Evolutionary conservation across 192 early-diverging fungal species (phyloP).

Genomic region (Podila horticola): DNA sequence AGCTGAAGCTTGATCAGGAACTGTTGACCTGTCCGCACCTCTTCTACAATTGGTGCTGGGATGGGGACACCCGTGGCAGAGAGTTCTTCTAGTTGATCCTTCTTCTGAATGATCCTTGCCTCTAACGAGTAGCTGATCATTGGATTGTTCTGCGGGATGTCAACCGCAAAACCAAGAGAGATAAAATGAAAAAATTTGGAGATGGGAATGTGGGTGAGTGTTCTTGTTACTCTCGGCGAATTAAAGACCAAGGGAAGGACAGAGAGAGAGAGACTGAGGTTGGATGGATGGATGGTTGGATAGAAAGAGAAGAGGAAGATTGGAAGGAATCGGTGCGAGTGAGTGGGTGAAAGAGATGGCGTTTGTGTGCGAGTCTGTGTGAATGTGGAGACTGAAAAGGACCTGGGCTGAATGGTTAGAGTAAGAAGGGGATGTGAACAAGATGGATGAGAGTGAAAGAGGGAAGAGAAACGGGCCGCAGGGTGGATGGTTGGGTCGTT

Average conservation of each 20-base stretch:
- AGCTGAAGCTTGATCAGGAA: constrained; percentile 49
- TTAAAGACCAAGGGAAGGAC: too few relatives aligned
- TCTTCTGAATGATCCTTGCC: constrained; percentile 46
- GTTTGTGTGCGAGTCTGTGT: too few relatives aligned
- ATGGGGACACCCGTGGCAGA: constrained; percentile 17
- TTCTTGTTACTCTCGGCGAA: too few relatives aligned
- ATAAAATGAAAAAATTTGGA: background rate
- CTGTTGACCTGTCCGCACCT: constrained; percentile 46
- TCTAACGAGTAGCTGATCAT: constrained; percentile 35
- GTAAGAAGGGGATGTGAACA: too few relatives aligned
- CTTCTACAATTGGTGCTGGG: constrained; percentile 28
- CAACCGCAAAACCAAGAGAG: background rate
- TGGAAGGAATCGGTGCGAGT: too few relatives aligned
- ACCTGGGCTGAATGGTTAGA: too few relatives aligned
- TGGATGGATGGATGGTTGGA: too few relatives aligned
- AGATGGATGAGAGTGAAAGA: background rate
- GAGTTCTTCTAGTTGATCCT: constrained; percentile 45
- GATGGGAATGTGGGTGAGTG: background rate
- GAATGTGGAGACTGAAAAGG: too few relatives aligned
- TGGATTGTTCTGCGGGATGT: constrained; percentile 1
- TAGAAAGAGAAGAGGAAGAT: too few relatives aligned
- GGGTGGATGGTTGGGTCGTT: background rate
- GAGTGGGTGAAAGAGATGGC: too few relatives aligned
- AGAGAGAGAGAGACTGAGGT: too few relatives aligned
- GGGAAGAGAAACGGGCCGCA: background rate